Base-by-base conservation (phyloP, 2,329 filamentous ascomycete species). In the Claviceps sp. region DNA sequence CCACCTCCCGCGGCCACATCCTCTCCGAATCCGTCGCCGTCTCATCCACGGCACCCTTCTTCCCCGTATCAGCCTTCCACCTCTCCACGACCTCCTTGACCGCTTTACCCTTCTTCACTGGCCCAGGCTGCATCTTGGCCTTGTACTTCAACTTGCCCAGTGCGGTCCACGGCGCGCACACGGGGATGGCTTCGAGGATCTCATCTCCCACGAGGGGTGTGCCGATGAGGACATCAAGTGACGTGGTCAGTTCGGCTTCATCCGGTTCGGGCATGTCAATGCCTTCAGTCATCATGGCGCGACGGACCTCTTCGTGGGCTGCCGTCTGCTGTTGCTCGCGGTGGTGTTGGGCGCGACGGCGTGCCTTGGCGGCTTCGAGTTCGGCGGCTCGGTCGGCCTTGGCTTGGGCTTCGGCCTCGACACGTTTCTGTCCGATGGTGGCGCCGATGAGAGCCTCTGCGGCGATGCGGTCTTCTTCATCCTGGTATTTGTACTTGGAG, bases 31-130 rank as follows among this genome's bases (percentile, higher is more conserved):
- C 84, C 50, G 70, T 66, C 40, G 73, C 71, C 53, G 70, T 69
- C 62, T 84, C 81, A 61, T 87, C 83, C 1, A 85, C 64, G 24
- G 76, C 76, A 5, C 74, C 74, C 62, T 78, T 82, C 62, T 71
- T 75, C 8, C 62, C 66, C 6, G 81, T 78, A 48, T 82, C 88
- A 20, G 74, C 67, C 57, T 84, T 77, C 90, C 91, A 96, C 54
- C 79, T 78, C 48, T 84, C 81, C n/a, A 97, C 68, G 36, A 97
- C 84, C 67, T 97, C 91, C 65, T 87, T 88, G 47, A 95, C 82
- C 0, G 89, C 90, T 65, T 96, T 97, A 9, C 93, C 91, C 71
- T 95, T 95, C 75, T 97, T 98, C 57, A 84, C 77, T 0, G 82
- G 70, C 0, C 93, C 93, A 0, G 93, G 93, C 68, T 97, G 93